Percentiles rank a stretch among this genome's conserved stretches.
Evolutionary conservation across 2,329 filamentous ascomycete species (phyloP).

Genomic region (Xylaria sp.): DNA sequence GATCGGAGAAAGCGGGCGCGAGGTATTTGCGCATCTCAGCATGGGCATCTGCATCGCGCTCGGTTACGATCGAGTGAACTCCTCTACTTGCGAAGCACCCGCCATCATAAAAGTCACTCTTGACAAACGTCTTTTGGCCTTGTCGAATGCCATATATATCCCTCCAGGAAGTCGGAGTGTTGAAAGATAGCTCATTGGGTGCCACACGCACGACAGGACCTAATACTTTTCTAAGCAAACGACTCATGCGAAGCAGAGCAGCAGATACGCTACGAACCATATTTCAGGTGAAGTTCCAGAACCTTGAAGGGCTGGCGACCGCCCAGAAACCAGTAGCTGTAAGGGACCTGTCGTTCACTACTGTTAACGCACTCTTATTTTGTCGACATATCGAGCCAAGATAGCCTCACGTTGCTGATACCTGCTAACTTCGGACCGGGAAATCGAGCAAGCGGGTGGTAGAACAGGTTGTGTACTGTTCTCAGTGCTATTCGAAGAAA

Average conservation of each 20-base stretch:
- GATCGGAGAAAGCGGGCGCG: conserved; percentile 20
- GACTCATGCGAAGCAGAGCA: neutral
- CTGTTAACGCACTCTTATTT: neutral
- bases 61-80: conserved; percentile 39
- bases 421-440: conserved; percentile 1
- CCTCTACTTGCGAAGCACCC: conserved; percentile 41
- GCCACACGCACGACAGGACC: conserved; percentile 50
- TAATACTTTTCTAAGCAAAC: neutral
- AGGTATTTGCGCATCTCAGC: conserved; percentile 24
- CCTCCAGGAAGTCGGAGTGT: conserved; percentile 48
- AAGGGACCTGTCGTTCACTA: neutral
- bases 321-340: conserved; percentile 26
- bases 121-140: conserved; percentile 46
- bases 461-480: neutral
- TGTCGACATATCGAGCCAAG: neutral
- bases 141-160: conserved; percentile 52
- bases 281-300: conserved; percentile 18
- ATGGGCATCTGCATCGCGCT: conserved; percentile 18
- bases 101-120: conserved; percentile 43
- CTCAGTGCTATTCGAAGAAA: neutral
- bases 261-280: conserved; percentile 11
- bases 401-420: conserved; percentile 2
- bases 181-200: conserved; percentile 53
- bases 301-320: conserved; percentile 32
- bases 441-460: neutral